Conservation (phyloP, 2,329 filamentous ascomycete genomes). For the Paecilomyces variotii region DNA sequence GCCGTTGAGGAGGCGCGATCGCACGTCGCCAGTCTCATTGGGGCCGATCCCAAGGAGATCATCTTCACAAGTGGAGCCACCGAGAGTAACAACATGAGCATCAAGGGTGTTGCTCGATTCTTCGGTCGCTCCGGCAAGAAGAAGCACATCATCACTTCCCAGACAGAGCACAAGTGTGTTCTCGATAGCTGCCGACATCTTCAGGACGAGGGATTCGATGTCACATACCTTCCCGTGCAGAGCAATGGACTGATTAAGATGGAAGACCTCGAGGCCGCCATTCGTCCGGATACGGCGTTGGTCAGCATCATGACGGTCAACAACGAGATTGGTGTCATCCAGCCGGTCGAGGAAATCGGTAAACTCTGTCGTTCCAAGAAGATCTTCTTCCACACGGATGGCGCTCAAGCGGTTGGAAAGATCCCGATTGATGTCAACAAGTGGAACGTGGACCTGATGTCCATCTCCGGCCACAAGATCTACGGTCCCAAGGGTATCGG, state of each 20-base stretch:
- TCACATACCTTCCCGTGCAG: conserved; percentile 94
- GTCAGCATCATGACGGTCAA: conserved; percentile 99
- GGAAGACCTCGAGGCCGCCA: conserved; percentile 76
- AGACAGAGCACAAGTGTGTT: conserved; percentile 99
- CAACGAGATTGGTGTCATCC: conserved; percentile 99
- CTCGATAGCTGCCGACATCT: conserved; percentile 94
- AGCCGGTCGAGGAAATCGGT: conserved; percentile 89
- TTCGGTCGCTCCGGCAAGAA: conserved; percentile 91
- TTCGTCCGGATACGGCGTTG: conserved; percentile 80
- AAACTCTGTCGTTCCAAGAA: conserved; percentile 84
- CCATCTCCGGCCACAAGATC: conserved; percentile 96
- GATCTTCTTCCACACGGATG: conserved; percentile 97
- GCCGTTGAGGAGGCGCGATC: conserved; percentile 79
- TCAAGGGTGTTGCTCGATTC: conserved; percentile 95
- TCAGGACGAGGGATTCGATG: conserved; percentile 90
- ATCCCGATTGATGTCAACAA: conserved; percentile 94
- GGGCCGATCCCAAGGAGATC: conserved; percentile 93
- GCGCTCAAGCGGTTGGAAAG: conserved; percentile 95
- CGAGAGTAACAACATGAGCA: conserved; percentile 99
- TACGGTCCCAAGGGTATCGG: conserved; percentile 97
- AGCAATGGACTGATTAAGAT: conserved; percentile 78
- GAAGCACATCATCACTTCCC: conserved; percentile 94
- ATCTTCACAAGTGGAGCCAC: conserved; percentile 98
- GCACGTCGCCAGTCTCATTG: conserved; percentile 78
- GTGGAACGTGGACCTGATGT: conserved; percentile 98